These are phyloP conservation scores for Aspergillus novofumigatus DNA, from an alignment of 2,329 filamentous ascomycete genomes.

Conservation along the genomic window DNA sequence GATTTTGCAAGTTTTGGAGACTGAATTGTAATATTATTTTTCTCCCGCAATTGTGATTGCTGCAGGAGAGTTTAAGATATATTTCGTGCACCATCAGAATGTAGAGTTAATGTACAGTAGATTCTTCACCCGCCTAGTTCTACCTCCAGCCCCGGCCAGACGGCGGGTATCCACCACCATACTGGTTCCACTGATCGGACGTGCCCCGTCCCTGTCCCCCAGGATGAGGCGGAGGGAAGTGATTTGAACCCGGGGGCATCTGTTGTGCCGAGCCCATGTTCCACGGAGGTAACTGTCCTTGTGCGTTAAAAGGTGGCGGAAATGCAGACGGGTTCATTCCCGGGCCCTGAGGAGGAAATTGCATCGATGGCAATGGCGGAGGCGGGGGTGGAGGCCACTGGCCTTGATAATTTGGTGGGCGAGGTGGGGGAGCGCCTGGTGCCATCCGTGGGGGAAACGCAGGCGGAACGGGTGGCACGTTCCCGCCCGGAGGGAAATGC, in stretches of 20 bases:
- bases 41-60: background rate
- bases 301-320: slow-evolving; percentile 23
- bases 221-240: slow-evolving; percentile 31
- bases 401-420: slow-evolving; percentile 18
- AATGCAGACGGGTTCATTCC: slow-evolving; percentile 14
- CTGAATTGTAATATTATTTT: background rate
- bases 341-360: slow-evolving; percentile 6
- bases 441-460: background rate
- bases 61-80: background rate
- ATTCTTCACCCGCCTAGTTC: background rate
- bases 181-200: slow-evolving; percentile 11
- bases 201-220: slow-evolving; percentile 17
- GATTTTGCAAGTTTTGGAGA: background rate
- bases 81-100: background rate
- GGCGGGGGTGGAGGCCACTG: slow-evolving; percentile 18
- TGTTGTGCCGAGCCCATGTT: slow-evolving; percentile 22
- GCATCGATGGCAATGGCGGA: slow-evolving; percentile 18
- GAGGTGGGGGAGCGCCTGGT: slow-evolving; percentile 9
- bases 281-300: slow-evolving; percentile 20
- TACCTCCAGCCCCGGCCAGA: slow-evolving; percentile 1
- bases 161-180: slow-evolving; percentile 5
- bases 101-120: background rate
- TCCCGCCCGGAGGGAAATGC: background rate
- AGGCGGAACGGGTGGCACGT: background rate
- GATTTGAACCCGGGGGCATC: slow-evolving; percentile 29